phyloP scores from a whole-genome alignment of 805 yeast species.

The Kuraishia hungarica region DNA sequence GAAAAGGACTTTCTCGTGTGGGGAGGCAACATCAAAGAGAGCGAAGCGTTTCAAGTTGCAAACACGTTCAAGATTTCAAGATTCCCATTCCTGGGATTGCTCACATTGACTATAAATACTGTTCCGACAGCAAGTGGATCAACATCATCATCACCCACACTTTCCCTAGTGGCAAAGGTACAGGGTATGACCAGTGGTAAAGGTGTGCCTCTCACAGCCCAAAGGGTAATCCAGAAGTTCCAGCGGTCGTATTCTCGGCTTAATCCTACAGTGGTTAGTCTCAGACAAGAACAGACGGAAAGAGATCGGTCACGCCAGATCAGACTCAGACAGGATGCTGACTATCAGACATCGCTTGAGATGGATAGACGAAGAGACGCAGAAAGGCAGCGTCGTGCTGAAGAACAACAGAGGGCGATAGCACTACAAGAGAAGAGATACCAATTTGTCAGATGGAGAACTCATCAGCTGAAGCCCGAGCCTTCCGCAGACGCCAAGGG shows the following conservation, averaged over 20 bases:
- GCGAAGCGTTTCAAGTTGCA: conserved; percentile 81
- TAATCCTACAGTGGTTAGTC: conserved; percentile 48
- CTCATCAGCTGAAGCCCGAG: conserved; percentile 13
- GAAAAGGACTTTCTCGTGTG: conserved; percentile 57
- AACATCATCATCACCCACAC: conserved; percentile 40
- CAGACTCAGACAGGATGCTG: conserved; percentile 66
- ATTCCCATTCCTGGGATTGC: conserved; percentile 75
- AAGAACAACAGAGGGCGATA: conserved; percentile 2
- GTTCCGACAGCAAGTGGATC: conserved; percentile 51
- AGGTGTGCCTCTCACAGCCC: conserved; percentile 14
- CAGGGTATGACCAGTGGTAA: conserved; percentile 45
- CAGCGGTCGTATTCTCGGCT: conserved; percentile 33
- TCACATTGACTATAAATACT: conserved; percentile 56
- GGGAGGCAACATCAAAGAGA: conserved; percentile 80
- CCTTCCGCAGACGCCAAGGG: conserved; percentile 10
- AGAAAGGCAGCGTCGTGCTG: conserved; percentile 23
- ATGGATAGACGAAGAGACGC: conserved; percentile 53
- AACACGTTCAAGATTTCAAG: conserved; percentile 61
- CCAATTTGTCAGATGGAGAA: conserved; percentile 45
- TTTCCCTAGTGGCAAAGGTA: conserved; percentile 51
- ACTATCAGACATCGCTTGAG: conserved; percentile 62
- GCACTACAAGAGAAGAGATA: conserved; percentile 12
- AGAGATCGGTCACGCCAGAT: conserved; percentile 30
- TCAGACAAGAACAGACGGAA: conserved; percentile 55
- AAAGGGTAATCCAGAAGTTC: conserved; percentile 29